phyloP scores from a whole-genome alignment of 352 stramenopile species.

The Globisporangium camurandrum region DNA sequence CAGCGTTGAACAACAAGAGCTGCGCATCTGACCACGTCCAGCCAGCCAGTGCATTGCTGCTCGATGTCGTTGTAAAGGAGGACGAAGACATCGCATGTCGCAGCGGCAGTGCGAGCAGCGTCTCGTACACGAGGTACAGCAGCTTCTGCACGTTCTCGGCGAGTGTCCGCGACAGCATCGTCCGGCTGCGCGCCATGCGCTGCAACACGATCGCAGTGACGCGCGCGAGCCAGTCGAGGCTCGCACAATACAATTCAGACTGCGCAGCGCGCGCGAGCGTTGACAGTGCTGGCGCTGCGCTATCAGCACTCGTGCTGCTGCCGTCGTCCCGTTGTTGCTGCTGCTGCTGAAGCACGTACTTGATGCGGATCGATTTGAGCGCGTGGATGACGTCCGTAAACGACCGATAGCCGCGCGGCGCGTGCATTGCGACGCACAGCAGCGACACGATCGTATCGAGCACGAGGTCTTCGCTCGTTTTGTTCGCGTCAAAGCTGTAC shows the following conservation, averaged over 20 bases:
- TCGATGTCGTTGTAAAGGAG: background rate
- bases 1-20: conserved; percentile 58
- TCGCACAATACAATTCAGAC: conserved; percentile 33
- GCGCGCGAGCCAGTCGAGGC: conserved; percentile 57
- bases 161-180: conserved; percentile 62
- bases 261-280: conserved; percentile 12
- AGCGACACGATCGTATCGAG: conserved; percentile 81
- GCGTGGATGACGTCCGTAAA: conserved; percentile 61
- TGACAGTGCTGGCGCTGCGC: conserved; percentile 6
- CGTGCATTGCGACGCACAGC: conserved; percentile 63
- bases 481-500: conserved; percentile 58
- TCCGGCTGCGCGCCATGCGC: conserved; percentile 64
- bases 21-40: conserved; percentile 52
- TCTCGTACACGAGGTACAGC: conserved; percentile 59
- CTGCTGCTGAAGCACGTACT: conserved; percentile 31
- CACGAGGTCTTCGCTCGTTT: conserved; percentile 75
- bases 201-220: conserved; percentile 68
- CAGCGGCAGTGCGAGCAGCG: conserved; percentile 35
- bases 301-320: background rate
- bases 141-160: conserved; percentile 77
- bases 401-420: conserved; percentile 45
- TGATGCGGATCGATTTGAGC: conserved; percentile 52
- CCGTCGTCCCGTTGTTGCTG: background rate
- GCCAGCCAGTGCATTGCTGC: conserved; percentile 11
- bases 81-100: background rate